Conservation (phyloP, 2,329 filamentous ascomycete species). For the Epichloe glyceriae region DNA sequence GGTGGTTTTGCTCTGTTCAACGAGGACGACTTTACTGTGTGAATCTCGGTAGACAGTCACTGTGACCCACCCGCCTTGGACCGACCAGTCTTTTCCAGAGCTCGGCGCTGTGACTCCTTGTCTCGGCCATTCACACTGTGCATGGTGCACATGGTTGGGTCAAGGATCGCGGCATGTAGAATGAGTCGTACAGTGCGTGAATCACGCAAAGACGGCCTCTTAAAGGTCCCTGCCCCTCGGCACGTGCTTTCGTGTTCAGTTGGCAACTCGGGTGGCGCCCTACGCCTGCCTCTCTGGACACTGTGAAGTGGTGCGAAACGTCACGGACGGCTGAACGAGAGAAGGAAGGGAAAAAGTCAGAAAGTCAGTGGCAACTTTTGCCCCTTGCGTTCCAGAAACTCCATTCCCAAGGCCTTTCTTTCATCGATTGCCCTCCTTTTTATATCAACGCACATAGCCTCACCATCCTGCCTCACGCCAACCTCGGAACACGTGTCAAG, state of each 20-base stretch:
- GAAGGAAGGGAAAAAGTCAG: not conserved
- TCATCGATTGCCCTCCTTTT: not conserved
- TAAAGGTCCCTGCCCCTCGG: not conserved
- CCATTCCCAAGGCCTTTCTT: too few relatives aligned
- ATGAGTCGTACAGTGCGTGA: not conserved
- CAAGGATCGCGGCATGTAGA: not conserved
- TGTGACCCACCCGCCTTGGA: not conserved
- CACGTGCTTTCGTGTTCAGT: conserved; percentile 24
- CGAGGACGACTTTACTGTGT: not conserved
- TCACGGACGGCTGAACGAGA: conserved; percentile 5
- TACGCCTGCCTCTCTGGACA: conserved; percentile 10
- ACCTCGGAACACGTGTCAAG: not conserved
- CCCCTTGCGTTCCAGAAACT: conserved; percentile 3
- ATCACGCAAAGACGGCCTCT: conserved; percentile 4
- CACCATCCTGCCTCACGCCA: not conserved
- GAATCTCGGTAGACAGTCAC: not conserved
- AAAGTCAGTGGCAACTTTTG: conserved; percentile 14
- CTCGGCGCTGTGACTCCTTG: not conserved
- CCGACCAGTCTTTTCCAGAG: not conserved
- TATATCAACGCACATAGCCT: not conserved
- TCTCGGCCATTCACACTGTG: conserved; percentile 8
- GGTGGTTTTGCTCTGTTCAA: not conserved
- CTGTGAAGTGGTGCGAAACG: conserved; percentile 16
- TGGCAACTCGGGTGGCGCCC: conserved; percentile 12
- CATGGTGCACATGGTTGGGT: not conserved